Evolutionary conservation across 371 early-diverging fungal genomes (phyloP), one percentile per base, ranked within the genome.

Genomic region (Rhizopus sp.): DNA sequence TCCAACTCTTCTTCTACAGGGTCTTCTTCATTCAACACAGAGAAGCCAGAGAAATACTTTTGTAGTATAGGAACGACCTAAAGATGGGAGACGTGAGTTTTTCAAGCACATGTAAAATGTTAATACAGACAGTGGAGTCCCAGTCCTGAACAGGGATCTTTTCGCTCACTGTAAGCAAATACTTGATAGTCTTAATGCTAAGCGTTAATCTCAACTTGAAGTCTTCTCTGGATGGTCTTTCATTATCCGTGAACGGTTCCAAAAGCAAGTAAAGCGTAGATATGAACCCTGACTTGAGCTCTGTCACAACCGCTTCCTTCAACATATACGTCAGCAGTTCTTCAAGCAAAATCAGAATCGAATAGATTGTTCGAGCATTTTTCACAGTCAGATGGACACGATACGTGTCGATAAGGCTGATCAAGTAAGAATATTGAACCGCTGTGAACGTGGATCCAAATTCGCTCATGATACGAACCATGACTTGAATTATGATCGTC

Each of bases 401-500:
- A 40, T 70, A 64, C 0, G 50, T 57, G 29, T 82, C 80, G 10
- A 85, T 68, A 23, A 83, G 30, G 29, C 79, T 71, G 31, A 85
- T 75, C 40, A 85, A 66, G 41, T 87, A 82, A 3, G 78, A 69
- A 47, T 82, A 82, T 52, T 87, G 87, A 1, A 87, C 77, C 1
- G 82, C 59, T 6, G 83, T 78, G 68, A 87, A 87, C 1, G 87
- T 85, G n/a, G 81, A 78, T 0, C 87, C 87, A 70, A 87, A 87
- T 17, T 66, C 74, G 3, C 77, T 68, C 50, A 73, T 69, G 13
- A 87, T 83, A 7, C 72, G 72, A 9, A 76, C 66, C 5, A 82
- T 64, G 1, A 83, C 75, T 10, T 73, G 67, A 37, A 79, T 58
- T 2, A 83, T 32, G 7, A 79, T 49, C 2, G 71, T 66, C 12